Evolutionary conservation across 1,139 yeast genomes (phyloP), one percentile per base, ranked within the genome.

Genomic region (Hemisphaericaspora lyxosophila): DNA sequence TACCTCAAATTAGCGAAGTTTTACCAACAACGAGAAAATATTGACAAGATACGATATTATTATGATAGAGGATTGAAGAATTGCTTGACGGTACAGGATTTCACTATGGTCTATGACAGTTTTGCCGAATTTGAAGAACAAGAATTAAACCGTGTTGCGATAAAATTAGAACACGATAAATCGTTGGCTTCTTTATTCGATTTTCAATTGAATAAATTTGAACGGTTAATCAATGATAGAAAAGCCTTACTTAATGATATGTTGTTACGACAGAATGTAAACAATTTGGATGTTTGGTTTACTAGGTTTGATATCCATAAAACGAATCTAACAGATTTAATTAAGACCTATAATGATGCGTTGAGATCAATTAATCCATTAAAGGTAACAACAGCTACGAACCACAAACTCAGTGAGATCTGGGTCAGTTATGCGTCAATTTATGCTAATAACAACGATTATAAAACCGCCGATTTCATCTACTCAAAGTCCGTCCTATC

Each of bases 351-450:
- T 55, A 81, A 82, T 0, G 62, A 74, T 23, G 95, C 96, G 0
- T 70, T 89, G 15, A 67, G 76, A n/a, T 64, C 75, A 2, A 78
- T 89, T 11, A 77, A 83, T 45, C 92, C 95, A 0, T 61, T 73
- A 16, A 73, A 70, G 41, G 80, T 82, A 0, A 55, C 54, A 27
- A 58, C 68, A 0, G 30, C 45, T n/a, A 42, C 55, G 2, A 44
- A 41, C 51, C 31, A 66, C 56, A 36, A 73, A 1, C 55, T 83
- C 7, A 71, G 79, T 0, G 60, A 72, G 26, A 54, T 89, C 8
- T 90, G 97, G 96, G 64, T 76, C 8, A 62, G 69, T 9, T 89
- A 86, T 57, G 85, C 95, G 1, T 60, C 64, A 17, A 60, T 85
- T 2, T 89, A 87, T 57, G 79, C 82, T 35, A 59, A 65, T 1